A percentile compares a stretch with the other conserved stretches of the same genome.
Evolutionary conservation across 23 red algal genomes (phyloP).

Genomic region (Gracilaria domingensis): DNA sequence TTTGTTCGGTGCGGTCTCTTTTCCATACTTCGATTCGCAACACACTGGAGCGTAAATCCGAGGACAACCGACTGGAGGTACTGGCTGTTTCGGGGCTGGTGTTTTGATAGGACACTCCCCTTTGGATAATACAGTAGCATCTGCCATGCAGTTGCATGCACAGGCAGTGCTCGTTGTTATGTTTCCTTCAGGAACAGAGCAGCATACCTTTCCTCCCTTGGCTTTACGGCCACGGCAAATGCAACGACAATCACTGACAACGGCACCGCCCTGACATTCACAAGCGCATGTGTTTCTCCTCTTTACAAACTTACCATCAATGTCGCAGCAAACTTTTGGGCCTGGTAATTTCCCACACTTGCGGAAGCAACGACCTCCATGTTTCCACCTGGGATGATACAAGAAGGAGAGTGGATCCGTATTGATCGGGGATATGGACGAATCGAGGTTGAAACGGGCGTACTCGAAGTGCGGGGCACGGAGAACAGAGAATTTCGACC

Average conservation of each 20-base stretch:
- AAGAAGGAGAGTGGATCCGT: neutral
- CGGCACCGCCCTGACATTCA: neutral
- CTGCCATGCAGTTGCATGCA: too few relatives aligned
- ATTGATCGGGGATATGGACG: neutral
- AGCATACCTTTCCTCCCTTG: too few relatives aligned
- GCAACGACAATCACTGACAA: neutral
- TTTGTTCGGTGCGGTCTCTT: neutral
- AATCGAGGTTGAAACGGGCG: neutral
- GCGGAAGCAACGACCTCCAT: conserved; percentile 18
- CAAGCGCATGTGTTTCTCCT: conserved; percentile 7
- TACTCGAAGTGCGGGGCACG: neutral
- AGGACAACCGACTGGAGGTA: neutral
- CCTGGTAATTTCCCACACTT: neutral
- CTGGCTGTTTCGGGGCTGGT: too few relatives aligned
- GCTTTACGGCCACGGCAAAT: neutral
- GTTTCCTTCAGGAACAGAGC: too few relatives aligned
- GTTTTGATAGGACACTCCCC: neutral
- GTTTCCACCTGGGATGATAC: neutral
- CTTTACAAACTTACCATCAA: neutral
- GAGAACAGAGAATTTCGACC: neutral
- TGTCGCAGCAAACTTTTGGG: neutral
- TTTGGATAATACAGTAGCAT: neutral
- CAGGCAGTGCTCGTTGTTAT: too few relatives aligned
- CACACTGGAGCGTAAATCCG: neutral
- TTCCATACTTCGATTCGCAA: neutral